Evolutionary conservation across 1,139 yeast genomes (phyloP).

Genomic region (Hansenula sp.): DNA sequence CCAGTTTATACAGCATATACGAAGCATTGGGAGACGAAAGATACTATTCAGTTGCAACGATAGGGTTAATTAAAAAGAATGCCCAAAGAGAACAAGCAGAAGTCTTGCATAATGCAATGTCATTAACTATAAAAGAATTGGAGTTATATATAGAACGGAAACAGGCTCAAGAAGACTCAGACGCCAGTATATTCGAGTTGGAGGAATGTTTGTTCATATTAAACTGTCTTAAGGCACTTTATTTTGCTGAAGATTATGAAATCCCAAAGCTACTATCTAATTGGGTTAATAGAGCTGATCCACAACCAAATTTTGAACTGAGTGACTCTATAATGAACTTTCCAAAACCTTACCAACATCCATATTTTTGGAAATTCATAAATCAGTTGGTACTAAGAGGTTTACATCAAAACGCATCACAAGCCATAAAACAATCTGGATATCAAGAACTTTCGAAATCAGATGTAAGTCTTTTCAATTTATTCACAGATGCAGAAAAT

Average conservation of each 20-base stretch:
- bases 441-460: constrained; percentile 33
- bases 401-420: constrained; percentile 48
- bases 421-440: constrained; percentile 35
- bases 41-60: constrained; percentile 30
- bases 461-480: constrained; percentile 31
- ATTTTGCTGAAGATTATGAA: constrained; percentile 43
- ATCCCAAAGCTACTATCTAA: constrained; percentile 36
- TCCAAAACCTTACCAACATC: constrained; percentile 46
- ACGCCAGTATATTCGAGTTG: constrained; percentile 31
- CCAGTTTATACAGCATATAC: constrained; percentile 33
- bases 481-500: constrained; percentile 43
- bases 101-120: constrained; percentile 30
- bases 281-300: constrained; percentile 69
- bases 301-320: constrained; percentile 48
- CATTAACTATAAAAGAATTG: constrained; percentile 28
- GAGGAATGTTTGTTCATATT: constrained; percentile 48
- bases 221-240: constrained; percentile 52
- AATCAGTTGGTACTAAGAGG: constrained; percentile 62
- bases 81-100: constrained; percentile 28
- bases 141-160: constrained; percentile 28
- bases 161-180: constrained; percentile 10
- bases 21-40: constrained; percentile 33
- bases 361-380: constrained; percentile 62
- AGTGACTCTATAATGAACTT: constrained; percentile 38
- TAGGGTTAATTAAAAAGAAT: constrained; percentile 30